phyloP scores from a whole-genome alignment of 208 protist species.

The Leishmania amazonensis region DNA sequence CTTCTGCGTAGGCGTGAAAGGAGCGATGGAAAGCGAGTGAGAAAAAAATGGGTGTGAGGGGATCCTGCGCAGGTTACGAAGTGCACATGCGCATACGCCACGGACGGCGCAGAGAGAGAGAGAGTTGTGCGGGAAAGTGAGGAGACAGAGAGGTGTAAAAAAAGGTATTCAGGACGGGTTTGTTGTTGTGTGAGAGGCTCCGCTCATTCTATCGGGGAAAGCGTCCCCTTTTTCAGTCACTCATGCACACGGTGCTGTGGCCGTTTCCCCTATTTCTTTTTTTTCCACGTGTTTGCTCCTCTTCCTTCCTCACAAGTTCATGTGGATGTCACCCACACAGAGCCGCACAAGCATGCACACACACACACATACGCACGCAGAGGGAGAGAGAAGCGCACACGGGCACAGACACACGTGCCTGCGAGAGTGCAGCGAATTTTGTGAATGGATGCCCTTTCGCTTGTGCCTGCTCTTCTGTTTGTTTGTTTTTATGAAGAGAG shows the following conservation, averaged over 20 bases:
- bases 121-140: not conserved
- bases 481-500: too few relatives aligned
- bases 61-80: not conserved
- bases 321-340: not conserved
- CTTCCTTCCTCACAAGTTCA: not conserved
- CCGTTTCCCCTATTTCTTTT: not conserved
- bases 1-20: not conserved
- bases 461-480: too few relatives aligned
- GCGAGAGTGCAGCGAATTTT: not conserved
- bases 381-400: not conserved
- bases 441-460: not conserved
- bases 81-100: not conserved
- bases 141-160: not conserved
- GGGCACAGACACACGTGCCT: not conserved
- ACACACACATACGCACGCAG: too few relatives aligned
- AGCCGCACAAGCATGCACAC: not conserved
- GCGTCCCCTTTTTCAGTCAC: not conserved
- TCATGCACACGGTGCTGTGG: not conserved
- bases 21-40: not conserved
- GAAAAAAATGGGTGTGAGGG: not conserved
- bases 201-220: not conserved
- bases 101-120: not conserved
- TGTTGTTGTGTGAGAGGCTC: not conserved
- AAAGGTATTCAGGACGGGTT: not conserved
- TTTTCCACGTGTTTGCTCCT: not conserved